These are phyloP conservation scores for Styphnolobium japonicum DNA, from an alignment of 306 rosid genomes.

Conservation along the genomic window DNA sequence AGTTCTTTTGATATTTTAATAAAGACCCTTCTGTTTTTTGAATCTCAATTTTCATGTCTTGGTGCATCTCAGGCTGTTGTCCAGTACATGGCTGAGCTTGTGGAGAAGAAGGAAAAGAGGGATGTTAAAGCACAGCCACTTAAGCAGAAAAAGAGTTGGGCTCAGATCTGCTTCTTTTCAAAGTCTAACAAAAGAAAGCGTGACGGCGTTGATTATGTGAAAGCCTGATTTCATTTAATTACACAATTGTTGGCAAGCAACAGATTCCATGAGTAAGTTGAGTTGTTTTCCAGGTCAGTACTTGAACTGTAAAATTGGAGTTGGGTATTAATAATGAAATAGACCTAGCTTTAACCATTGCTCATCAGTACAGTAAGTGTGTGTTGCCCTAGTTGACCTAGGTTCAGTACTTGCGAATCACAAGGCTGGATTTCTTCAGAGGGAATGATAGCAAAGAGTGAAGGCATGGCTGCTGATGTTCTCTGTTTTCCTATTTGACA, in stretches of 20 bases:
- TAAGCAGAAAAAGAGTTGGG: slow-evolving; percentile 78
- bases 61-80: slow-evolving; percentile 77
- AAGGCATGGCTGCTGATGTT: slow-evolving; percentile 29
- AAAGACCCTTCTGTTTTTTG: not conserved
- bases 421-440: slow-evolving; percentile 18
- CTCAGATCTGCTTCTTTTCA: slow-evolving; percentile 67
- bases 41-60: slow-evolving; percentile 17
- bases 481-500: slow-evolving; percentile 30
- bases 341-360: not conserved
- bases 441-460: slow-evolving; percentile 11
- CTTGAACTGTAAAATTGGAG: slow-evolving; percentile 11
- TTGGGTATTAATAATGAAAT: not conserved
- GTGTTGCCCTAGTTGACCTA: not conserved
- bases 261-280: slow-evolving; percentile 45
- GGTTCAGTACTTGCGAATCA: slow-evolving; percentile 20
- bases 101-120: slow-evolving; percentile 52
- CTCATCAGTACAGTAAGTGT: not conserved
- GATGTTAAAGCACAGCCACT: slow-evolving; percentile 52
- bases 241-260: slow-evolving; percentile 18
- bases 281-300: slow-evolving; percentile 14
- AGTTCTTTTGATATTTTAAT: slow-evolving; percentile 8
- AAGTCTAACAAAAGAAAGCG: slow-evolving; percentile 80
- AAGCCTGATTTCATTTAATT: slow-evolving; percentile 43
- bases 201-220: slow-evolving; percentile 45
- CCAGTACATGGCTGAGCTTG: slow-evolving; percentile 70